Base-by-base conservation (phyloP, 2,329 filamentous ascomycete genomes). In the Coniochaeta sp. region DNA sequence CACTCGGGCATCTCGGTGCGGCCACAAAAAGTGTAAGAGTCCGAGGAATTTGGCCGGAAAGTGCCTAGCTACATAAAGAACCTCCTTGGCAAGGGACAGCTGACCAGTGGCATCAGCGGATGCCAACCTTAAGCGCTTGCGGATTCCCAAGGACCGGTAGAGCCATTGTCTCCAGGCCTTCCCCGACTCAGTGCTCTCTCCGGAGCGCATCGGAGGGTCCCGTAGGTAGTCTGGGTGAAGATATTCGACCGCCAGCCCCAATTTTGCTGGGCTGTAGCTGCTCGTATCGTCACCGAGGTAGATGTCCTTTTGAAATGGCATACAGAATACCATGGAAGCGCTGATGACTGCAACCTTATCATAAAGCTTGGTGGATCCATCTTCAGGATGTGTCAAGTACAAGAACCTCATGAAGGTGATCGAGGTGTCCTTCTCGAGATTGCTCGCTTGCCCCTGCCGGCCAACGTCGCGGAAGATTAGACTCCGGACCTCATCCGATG, bases 211-310 rank as follows among this genome's bases (percentile, higher is more conserved):
- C 14, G 64, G 62, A 12, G 33, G 34, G n/a, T 62, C 47, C 3
- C 19, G 14, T 36, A 68, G 60, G 24, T 65, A 67, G 2, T 28
- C 50, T 12, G 62, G 19, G 40, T 64, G 44, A 4, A 68, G 36
- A 24, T 66, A 66, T 3, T 17, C 1, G 31, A 17, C 47, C 7
- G 40, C 40, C 40, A 43, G 11, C 7, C 40, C 40, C n/a, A 43
- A 43, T 17, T 43, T 43, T n/a, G 40, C 40, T 22, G 40, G 40
- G 5, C 40, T 17, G 11, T 43, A 43, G 40, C 40, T 43, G 40
- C 16, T 14, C 3, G 40, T 43, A 22, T 43, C 40, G 11, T 43
- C 40, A 6, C n/a, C n/a, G 7, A 43, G n/a, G 40, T 43, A 43
- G 14, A 43, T 19, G n/a, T 43, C 40, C 7, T 43, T 17, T 43